Evolutionary conservation across 805 yeast genomes (phyloP).

Genomic region (Yamadazyma takamatsuzukensis): DNA sequence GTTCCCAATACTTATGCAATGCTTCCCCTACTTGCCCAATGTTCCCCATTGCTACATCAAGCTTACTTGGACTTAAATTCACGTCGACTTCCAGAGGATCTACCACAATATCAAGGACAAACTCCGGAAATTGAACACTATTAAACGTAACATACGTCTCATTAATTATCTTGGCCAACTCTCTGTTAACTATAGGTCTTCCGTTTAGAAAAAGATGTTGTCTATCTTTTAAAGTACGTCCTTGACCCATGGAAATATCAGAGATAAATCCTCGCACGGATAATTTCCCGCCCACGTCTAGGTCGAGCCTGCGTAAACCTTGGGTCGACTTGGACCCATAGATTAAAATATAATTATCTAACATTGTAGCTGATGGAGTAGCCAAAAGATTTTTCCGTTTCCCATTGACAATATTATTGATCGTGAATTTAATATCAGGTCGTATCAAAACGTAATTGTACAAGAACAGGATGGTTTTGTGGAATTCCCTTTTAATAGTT

Average conservation of each 20-base stretch:
- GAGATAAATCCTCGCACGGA: constrained; percentile 63
- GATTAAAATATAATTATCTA: constrained; percentile 59
- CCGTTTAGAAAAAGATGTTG: constrained; percentile 72
- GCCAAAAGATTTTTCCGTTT: constrained; percentile 55
- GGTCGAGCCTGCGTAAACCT: constrained; percentile 51
- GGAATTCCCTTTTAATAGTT: constrained; percentile 67
- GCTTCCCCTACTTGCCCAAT: constrained; percentile 46
- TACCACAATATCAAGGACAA: constrained; percentile 57
- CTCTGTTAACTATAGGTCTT: constrained; percentile 65
- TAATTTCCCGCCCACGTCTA: constrained; percentile 29
- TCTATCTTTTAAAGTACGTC: constrained; percentile 63
- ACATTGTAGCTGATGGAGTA: constrained; percentile 38
- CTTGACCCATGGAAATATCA: constrained; percentile 70
- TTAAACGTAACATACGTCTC: constrained; percentile 74
- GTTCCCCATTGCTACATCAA: too few species aligned
- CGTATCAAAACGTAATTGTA: constrained; percentile 67
- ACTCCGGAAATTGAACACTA: constrained; percentile 67
- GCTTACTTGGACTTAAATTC: constrained; percentile 90
- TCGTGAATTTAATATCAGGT: constrained; percentile 54
- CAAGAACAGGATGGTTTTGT: constrained; percentile 58
- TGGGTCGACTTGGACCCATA: constrained; percentile 66
- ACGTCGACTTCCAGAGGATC: constrained; percentile 62
- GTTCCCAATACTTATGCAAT: constrained; percentile 46
- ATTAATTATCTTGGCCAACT: constrained; percentile 55
- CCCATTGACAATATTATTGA: constrained; percentile 39